These are phyloP conservation scores for Phytophthora multivora DNA, from an alignment of 352 stramenopile species.

Conservation along the genomic window DNA sequence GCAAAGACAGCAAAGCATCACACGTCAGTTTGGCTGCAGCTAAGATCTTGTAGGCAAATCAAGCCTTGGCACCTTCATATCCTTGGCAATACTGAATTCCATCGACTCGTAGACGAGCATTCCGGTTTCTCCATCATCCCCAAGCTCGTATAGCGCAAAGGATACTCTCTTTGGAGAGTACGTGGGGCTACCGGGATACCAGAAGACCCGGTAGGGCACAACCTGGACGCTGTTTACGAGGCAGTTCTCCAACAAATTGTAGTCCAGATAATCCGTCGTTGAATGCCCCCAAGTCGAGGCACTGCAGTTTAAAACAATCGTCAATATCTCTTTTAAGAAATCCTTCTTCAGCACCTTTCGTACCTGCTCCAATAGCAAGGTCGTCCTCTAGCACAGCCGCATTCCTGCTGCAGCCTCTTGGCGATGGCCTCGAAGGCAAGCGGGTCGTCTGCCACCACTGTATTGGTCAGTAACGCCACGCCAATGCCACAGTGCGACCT, in stretches of 20 bases:
- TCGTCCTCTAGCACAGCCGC: conserved; percentile 62
- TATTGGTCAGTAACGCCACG: conserved; percentile 33
- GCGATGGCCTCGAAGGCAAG: conserved; percentile 45
- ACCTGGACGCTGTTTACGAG: conserved; percentile 57
- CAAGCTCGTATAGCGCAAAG: conserved; percentile 63
- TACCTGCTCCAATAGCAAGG: conserved; percentile 88
- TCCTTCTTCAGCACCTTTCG: background rate
- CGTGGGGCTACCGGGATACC: conserved; percentile 72
- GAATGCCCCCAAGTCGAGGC: conserved; percentile 45
- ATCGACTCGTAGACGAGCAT: conserved; percentile 56
- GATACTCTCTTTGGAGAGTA: conserved; percentile 66
- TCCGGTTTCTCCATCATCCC: conserved; percentile 21
- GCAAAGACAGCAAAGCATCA: background rate
- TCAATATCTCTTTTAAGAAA: conserved; percentile 4
- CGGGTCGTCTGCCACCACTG: conserved; percentile 32
- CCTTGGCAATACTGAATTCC: conserved; percentile 53
- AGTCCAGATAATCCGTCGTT: conserved; percentile 70
- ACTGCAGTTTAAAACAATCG: conserved; percentile 11
- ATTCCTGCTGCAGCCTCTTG: conserved; percentile 61
- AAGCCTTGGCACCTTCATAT: conserved; percentile 48
- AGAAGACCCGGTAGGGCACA: conserved; percentile 80
- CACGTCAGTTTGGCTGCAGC: background rate
- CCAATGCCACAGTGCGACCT: conserved; percentile 50
- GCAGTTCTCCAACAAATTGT: conserved; percentile 45
- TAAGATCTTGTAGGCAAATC: background rate